phyloP scores from a whole-genome alignment of 2,329 filamentous ascomycete species.

The Aspergillus fructus region DNA sequence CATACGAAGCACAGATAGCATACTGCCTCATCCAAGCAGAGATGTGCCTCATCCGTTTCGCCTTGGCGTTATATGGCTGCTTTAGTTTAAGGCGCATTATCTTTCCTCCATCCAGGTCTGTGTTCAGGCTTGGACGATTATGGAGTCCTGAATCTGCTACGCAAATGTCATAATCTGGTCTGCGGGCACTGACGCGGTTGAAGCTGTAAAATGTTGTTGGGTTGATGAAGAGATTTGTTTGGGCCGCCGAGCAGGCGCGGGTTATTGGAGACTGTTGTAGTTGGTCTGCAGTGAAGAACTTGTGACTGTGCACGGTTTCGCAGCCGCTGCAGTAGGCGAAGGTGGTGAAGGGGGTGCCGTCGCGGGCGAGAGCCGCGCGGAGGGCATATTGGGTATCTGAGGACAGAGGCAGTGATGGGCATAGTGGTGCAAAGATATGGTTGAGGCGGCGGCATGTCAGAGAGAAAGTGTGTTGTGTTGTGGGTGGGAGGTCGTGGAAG shows the following conservation, averaged over 20 bases:
- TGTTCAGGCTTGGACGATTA: no score
- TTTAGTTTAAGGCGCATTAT: no score
- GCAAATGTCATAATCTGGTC: not conserved
- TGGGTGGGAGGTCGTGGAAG: not conserved
- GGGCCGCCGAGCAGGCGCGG: not conserved
- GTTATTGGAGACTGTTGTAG: not conserved
- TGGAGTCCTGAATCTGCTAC: no score
- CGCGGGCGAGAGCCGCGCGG: slow-evolving; percentile 3
- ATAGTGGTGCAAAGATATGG: not conserved
- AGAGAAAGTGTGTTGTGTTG: not conserved
- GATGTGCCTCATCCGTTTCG: no score
- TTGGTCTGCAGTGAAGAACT: not conserved
- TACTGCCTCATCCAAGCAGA: not conserved
- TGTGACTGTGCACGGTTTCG: not conserved
- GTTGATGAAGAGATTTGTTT: not conserved
- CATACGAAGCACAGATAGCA: not conserved
- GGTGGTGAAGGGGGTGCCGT: not conserved
- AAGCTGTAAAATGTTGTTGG: not conserved
- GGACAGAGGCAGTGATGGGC: not conserved
- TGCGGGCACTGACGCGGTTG: not conserved
- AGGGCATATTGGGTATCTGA: not conserved
- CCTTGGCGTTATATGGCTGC: no score
- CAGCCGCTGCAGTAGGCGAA: slow-evolving; percentile 3
- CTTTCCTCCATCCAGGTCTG: no score
- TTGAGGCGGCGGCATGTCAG: not conserved